Percentiles rank a stretch among this genome's conserved stretches.
phyloP scores from a whole-genome alignment of 2,329 filamentous ascomycete genomes.

The Venturia carpophila region DNA sequence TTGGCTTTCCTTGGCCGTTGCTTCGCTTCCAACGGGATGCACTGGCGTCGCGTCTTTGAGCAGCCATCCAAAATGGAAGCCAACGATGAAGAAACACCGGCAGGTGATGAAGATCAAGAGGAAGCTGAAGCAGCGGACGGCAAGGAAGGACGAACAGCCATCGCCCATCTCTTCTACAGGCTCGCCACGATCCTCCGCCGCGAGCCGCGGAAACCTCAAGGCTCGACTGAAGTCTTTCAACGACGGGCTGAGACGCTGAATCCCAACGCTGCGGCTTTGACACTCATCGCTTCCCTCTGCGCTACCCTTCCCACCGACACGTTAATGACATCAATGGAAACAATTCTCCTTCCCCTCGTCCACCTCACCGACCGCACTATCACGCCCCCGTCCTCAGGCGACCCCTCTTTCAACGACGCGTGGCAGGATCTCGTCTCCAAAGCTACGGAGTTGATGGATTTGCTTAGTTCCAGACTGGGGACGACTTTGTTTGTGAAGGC shows the following conservation, averaged over 20 bases:
- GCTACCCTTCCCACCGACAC: conserved; percentile 51
- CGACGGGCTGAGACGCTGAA: conserved; percentile 55
- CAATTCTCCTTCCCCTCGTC: conserved; percentile 61
- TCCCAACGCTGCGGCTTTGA: conserved; percentile 68
- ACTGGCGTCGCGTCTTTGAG: conserved; percentile 31
- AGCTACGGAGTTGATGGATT: conserved; percentile 69
- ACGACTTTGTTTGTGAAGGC: conserved; percentile 69
- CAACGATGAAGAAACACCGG: conserved; percentile 28
- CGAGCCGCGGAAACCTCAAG: conserved; percentile 37
- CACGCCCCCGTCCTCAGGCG: conserved; percentile 42
- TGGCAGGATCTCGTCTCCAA: conserved; percentile 65
- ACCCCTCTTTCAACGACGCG: conserved; percentile 58
- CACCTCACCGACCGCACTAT: conserved; percentile 77
- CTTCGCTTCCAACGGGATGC: conserved; percentile 50
- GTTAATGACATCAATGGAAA: conserved; percentile 53
- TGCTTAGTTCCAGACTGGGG: conserved; percentile 78
- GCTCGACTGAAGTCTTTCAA: conserved; percentile 41
- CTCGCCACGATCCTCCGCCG: conserved; percentile 71
- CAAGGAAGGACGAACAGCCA: conserved; percentile 37
- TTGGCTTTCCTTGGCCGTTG: conserved; percentile 70
- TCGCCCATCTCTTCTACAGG: conserved; percentile 71
- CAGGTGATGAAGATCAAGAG: conserved; percentile 34
- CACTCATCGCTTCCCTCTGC: conserved; percentile 63
- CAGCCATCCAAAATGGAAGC: conserved; percentile 38
- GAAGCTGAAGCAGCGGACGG: conserved; percentile 28